phyloP scores from a whole-genome alignment of 2,329 filamentous ascomycete genomes.

The Hymenoscyphus infarciens region DNA sequence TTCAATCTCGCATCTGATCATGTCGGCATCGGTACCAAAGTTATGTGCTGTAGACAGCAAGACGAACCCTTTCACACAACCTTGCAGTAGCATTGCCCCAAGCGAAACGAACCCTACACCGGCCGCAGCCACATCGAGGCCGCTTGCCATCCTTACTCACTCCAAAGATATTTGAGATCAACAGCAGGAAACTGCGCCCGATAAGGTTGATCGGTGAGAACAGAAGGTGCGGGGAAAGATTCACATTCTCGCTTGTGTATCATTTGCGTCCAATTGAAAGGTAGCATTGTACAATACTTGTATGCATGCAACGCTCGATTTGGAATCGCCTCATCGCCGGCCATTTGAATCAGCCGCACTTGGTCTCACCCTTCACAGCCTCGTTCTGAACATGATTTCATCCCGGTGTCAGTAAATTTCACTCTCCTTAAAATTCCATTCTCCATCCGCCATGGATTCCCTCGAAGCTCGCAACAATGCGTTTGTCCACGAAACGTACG shows the following conservation, averaged over 20 bases:
- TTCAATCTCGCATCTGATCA: constrained; percentile 17
- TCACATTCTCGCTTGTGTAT: background rate
- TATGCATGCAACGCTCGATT: background rate
- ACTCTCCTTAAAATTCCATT: background rate
- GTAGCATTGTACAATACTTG: background rate
- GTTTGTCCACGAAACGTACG: background rate
- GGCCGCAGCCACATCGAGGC: constrained; percentile 15
- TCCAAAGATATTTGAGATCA: background rate
- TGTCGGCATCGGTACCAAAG: constrained; percentile 18
- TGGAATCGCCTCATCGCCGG: background rate
- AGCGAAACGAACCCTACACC: constrained; percentile 19
- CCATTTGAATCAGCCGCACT: background rate
- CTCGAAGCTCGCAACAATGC: background rate
- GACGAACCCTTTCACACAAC: constrained; percentile 21
- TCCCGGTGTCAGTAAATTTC: background rate
- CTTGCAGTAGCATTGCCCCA: constrained; percentile 14
- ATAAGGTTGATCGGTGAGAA: background rate
- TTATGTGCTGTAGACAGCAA: constrained; percentile 22
- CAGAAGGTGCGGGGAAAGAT: background rate
- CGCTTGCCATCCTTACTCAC: background rate
- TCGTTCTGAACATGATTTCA: background rate
- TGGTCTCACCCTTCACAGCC: background rate
- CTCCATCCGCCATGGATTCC: background rate
- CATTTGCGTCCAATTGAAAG: background rate
- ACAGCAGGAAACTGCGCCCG: background rate